Evolutionary conservation across 768 basidiomycete species (phyloP), one percentile per base, ranked within the genome.

Genomic region (Hydnomerulius pinastri): DNA sequence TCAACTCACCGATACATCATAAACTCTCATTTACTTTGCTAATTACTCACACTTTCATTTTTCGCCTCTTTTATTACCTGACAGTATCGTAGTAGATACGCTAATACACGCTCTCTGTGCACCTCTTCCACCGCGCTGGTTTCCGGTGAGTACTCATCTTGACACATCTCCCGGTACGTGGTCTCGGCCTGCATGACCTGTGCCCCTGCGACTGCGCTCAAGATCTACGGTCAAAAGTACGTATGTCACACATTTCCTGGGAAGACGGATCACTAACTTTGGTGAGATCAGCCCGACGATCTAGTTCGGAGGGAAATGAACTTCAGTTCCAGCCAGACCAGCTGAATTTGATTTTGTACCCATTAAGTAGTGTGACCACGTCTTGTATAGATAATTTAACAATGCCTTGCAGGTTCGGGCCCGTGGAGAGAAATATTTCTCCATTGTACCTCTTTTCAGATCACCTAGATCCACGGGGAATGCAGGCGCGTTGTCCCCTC

Each of bases 1-100:
- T 52, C 43, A 48, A 42, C 9, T 35, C 4, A 41, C 21, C 13
- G 43, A 49, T 54, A 57, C 42, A 37, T 15, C 13, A 20, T 55
- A 57, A 18, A 32, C 51, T 55, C 49, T 50, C 56, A 58, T 50
- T 20, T 15, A 50, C 57, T 53, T 53, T 41, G 38, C 29, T 69
- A 69, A 69, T 66, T 48, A 30, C 52, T 18, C 51, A 20, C 51
- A 50, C 50, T 27, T 18, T 23, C 46, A 20, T 30, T 7, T 28
- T 28, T 41, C 44, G n/a, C 35, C 27, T 15, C 38, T 33, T 50
- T 17, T 38, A 13, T 30, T 30, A 28, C 53, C 42, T 41, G 29
- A 53, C 43, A 32, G 35, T 60, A 66, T 50, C 48, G 39, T 64
- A 56, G 44, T 59, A 46, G 48, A 55, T 50, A 61, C 25, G 13